These are phyloP conservation scores for Xylaria arbuscula DNA, from an alignment of 2,329 filamentous ascomycete genomes.

Conservation along the genomic window DNA sequence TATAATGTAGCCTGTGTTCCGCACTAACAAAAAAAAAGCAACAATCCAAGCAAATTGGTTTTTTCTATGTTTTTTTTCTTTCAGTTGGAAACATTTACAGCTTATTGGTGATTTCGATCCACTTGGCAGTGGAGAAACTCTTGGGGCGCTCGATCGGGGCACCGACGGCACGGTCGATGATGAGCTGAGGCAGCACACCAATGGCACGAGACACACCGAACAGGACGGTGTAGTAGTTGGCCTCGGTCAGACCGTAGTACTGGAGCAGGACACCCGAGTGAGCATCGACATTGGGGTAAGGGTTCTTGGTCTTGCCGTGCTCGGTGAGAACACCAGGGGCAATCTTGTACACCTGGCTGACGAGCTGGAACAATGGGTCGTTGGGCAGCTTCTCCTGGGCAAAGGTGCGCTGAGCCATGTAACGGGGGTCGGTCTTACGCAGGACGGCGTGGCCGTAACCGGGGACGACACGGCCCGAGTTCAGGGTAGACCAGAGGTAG, in stretches of 20 bases:
- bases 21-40: slow-evolving; percentile 41
- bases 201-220: slow-evolving; percentile 99
- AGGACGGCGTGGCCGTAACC: slow-evolving; percentile 99
- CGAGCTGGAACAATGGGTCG: slow-evolving; percentile 99
- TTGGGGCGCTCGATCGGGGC: slow-evolving; percentile 98
- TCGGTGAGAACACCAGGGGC: slow-evolving; percentile 96
- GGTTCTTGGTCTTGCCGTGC: slow-evolving; percentile 99
- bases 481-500: slow-evolving; percentile 98
- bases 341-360: slow-evolving; percentile 99
- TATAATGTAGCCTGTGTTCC: slow-evolving; percentile 49
- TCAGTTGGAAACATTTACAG: slow-evolving; percentile 68
- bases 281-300: slow-evolving; percentile 97
- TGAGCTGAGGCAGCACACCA: slow-evolving; percentile 98
- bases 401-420: slow-evolving; percentile 98
- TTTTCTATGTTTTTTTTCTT: slow-evolving; percentile 18
- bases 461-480: slow-evolving; percentile 93
- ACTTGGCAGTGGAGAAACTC: slow-evolving; percentile 97
- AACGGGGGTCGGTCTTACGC: slow-evolving; percentile 99
- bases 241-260: slow-evolving; percentile 98
- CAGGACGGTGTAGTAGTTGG: slow-evolving; percentile 99
- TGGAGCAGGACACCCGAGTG: slow-evolving; percentile 99
- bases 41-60: slow-evolving; percentile 30
- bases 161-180: slow-evolving; percentile 98
- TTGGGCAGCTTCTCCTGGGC: slow-evolving; percentile 91
- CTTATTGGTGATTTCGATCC: slow-evolving; percentile 92